Conservation (phyloP, 2,329 filamentous ascomycete genomes). For the Hansfordia pulvinata region DNA sequence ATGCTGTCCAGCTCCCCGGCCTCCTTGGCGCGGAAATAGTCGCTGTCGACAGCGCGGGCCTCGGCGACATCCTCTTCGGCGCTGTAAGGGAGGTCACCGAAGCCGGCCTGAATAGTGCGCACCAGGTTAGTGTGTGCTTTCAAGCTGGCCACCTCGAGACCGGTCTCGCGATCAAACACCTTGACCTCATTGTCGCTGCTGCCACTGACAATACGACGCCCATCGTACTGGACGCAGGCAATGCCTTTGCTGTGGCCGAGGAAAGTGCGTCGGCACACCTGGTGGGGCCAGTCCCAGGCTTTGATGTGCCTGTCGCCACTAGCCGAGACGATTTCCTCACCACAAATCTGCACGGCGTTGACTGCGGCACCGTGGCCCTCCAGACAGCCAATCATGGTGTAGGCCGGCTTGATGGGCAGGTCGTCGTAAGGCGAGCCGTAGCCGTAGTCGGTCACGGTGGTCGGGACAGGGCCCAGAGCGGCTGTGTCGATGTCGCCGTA, state of each 20-base stretch:
- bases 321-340: slow-evolving; percentile 79
- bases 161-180: slow-evolving; percentile 79
- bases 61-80: slow-evolving; percentile 60
- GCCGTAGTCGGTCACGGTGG: slow-evolving; percentile 38
- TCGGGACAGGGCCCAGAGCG: slow-evolving; percentile 40
- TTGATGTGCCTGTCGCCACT: slow-evolving; percentile 91
- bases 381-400: slow-evolving; percentile 64
- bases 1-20: slow-evolving; percentile 31
- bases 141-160: slow-evolving; percentile 80
- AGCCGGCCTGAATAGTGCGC: slow-evolving; percentile 87
- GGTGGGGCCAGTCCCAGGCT: slow-evolving; percentile 81
- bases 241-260: slow-evolving; percentile 89
- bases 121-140: slow-evolving; percentile 74
- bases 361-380: slow-evolving; percentile 84
- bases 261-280: slow-evolving; percentile 63
- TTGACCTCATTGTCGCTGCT: slow-evolving; percentile 94
- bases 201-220: slow-evolving; percentile 82
- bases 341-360: slow-evolving; percentile 86
- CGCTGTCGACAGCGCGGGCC: slow-evolving; percentile 58
- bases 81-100: slow-evolving; percentile 76
- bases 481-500: slow-evolving; percentile 29
- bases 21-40: slow-evolving; percentile 51
- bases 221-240: slow-evolving; percentile 94
- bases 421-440: slow-evolving; percentile 32
- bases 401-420: slow-evolving; percentile 45